Base-by-base conservation (phyloP, 495 filamentous ascomycete species). In the Aspergillus homomorphus region DNA sequence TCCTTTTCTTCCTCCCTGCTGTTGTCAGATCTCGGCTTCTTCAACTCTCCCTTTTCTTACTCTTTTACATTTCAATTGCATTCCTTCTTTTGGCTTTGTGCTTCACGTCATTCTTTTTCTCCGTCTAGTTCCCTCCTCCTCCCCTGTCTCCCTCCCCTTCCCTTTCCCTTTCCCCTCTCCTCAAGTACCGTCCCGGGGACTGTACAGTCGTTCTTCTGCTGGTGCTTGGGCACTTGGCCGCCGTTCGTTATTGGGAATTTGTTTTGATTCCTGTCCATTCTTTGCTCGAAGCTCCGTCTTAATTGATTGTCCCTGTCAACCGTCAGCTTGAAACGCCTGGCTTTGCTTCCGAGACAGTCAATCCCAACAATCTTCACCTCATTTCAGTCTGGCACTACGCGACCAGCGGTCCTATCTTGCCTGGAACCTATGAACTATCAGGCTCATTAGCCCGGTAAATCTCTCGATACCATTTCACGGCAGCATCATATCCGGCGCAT, bases 241-340 rank as follows among this genome's bases (percentile, higher is more conserved):
- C 64, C 72, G 63, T 59, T 75, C 69, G 50, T 69, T 72, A 68
- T 33, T 49, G 51, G 66, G 63, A 66, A 57, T 53, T 44, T 24
- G 20, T 55, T 51, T n/a, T 43, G 30, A 55, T 59, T 59, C 67
- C 66, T 54, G 58, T 69, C 68, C 74, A 71, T 61, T 77, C 74
- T 24, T 72, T 76, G 41, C 24, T 46, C 44, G 55, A 54, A 51
- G 24, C 33, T 26, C 18, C 45, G 22, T 30, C 21, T 44, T 52
- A 42, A 49, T 18, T 28, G 41, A 26, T 60, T 50, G 42, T 55
- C 52, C 52, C 46, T 26, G 18, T 62, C 49, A 20, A 54, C 45
- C 24, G 19, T 53, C 42, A 19, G 18, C 38, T 41, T 21, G 22
- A 20, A 18, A 16, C 43, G 28, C 21, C 45, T 9, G 14, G 15